Conservation (phyloP, 2,329 filamentous ascomycete species). For the Ceratocystis cubensis region DNA sequence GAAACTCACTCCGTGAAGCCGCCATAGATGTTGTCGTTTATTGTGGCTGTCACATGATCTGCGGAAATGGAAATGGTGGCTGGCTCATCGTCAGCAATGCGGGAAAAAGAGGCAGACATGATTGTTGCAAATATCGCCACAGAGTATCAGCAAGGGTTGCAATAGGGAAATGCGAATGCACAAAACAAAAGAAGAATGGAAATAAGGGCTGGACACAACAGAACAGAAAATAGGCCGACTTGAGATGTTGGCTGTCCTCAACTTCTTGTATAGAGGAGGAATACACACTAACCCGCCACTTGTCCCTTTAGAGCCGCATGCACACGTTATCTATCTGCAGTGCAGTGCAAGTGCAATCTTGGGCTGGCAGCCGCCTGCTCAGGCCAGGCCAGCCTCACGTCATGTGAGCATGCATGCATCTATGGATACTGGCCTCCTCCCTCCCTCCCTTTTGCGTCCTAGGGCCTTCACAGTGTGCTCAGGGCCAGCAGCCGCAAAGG, state of each 20-base stretch:
- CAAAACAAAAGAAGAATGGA: neutral
- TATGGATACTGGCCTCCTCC: neutral
- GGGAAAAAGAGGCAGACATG: slow-evolving; percentile 53
- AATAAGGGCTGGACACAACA: neutral
- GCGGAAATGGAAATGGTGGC: slow-evolving; percentile 56
- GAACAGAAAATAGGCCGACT: neutral
- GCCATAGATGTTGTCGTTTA: slow-evolving; percentile 70
- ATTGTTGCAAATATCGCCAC: slow-evolving; percentile 27
- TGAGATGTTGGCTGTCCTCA: neutral
- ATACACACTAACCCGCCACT: neutral
- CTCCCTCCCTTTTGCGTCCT: neutral
- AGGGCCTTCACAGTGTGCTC: neutral
- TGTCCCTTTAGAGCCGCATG: neutral
- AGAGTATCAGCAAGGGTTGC: neutral
- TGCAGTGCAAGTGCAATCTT: neutral
- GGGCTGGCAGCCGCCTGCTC: neutral
- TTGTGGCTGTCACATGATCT: slow-evolving; percentile 52
- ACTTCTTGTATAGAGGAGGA: slow-evolving; percentile 4
- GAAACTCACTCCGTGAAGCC: slow-evolving; percentile 65
- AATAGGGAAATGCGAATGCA: neutral
- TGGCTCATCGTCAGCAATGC: slow-evolving; percentile 46
- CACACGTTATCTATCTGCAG: neutral
- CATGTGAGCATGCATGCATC: slow-evolving; percentile 7
- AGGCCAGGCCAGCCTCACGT: neutral
- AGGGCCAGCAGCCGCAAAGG: neutral